Conservation (phyloP, 352 stramenopile species). For the Globisporangium nagaii region DNA sequence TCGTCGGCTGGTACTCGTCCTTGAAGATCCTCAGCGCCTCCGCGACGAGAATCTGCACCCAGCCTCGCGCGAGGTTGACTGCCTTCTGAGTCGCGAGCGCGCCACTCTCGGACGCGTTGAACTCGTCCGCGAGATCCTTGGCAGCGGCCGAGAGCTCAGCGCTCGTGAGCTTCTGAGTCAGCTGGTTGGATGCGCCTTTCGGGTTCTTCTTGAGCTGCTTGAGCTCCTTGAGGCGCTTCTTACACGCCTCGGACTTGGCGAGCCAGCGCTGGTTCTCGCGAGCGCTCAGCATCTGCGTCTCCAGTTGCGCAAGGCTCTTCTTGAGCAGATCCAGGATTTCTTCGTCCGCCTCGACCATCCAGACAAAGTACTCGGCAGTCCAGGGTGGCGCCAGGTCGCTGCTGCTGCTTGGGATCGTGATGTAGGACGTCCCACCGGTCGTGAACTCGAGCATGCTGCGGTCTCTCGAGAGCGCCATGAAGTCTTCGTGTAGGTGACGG, state of each 20-base stretch:
- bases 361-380: conserved; percentile 67
- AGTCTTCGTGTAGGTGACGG: conserved; percentile 64
- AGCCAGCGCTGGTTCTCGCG: conserved; percentile 37
- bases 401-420: conserved; percentile 23
- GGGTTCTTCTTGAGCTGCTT: conserved; percentile 20
- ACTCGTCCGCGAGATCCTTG: conserved; percentile 48
- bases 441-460: conserved; percentile 49
- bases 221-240: conserved; percentile 42
- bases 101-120: conserved; percentile 39
- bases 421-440: conserved; percentile 36
- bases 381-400: conserved; percentile 52
- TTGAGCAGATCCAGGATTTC: conserved; percentile 49
- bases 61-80: conserved; percentile 34
- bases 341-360: conserved; percentile 39
- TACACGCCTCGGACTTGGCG: conserved; percentile 36
- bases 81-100: conserved; percentile 26
- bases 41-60: conserved; percentile 34
- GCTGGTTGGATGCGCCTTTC: no score
- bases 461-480: conserved; percentile 35
- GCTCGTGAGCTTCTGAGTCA: conserved; percentile 18
- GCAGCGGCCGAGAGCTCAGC: conserved; percentile 22
- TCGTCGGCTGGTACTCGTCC: conserved; percentile 18
- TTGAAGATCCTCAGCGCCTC: conserved; percentile 40
- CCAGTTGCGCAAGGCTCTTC: conserved; percentile 29
- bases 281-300: conserved; percentile 26